Evolutionary conservation across 495 filamentous ascomycete species (phyloP).

Genomic region (Hypoxylon lienhwacheense): DNA sequence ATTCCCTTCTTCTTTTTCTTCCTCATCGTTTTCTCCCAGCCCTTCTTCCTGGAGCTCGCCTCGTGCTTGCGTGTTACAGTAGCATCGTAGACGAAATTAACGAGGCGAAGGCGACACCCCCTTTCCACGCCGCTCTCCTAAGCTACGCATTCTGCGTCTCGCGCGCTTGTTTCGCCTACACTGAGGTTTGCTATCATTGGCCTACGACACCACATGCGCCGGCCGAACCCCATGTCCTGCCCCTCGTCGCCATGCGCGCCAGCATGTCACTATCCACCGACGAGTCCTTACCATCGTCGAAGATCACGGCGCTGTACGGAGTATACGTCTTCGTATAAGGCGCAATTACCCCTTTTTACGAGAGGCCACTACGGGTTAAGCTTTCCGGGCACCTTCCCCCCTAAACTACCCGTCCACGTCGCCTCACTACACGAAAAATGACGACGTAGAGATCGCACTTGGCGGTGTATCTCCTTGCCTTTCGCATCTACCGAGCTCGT

Average conservation of each 20-base stretch:
- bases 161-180: constrained; percentile 48
- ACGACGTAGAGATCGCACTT: constrained; percentile 27
- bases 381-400: constrained; percentile 40
- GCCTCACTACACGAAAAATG: constrained; percentile 25
- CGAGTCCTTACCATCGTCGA: constrained; percentile 3
- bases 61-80: constrained; percentile 48
- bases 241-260: constrained; percentile 20
- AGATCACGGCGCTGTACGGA: constrained; percentile 2
- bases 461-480: neutral
- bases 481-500: neutral
- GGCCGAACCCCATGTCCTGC: constrained; percentile 39
- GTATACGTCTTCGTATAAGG: neutral
- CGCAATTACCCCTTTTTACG: constrained; percentile 41
- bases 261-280: constrained; percentile 7
- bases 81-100: no score
- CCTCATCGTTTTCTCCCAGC: constrained; percentile 45
- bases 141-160: no score
- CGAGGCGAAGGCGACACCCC: no score
- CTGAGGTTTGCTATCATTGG: constrained; percentile 50
- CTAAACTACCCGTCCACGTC: no score
- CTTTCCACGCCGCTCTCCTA: no score
- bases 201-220: constrained; percentile 42
- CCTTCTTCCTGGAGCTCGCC: constrained; percentile 50
- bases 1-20: neutral
- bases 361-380: constrained; percentile 35